phyloP scores from a whole-genome alignment of 352 stramenopile species.

The Ochromonadaceae sp. region DNA sequence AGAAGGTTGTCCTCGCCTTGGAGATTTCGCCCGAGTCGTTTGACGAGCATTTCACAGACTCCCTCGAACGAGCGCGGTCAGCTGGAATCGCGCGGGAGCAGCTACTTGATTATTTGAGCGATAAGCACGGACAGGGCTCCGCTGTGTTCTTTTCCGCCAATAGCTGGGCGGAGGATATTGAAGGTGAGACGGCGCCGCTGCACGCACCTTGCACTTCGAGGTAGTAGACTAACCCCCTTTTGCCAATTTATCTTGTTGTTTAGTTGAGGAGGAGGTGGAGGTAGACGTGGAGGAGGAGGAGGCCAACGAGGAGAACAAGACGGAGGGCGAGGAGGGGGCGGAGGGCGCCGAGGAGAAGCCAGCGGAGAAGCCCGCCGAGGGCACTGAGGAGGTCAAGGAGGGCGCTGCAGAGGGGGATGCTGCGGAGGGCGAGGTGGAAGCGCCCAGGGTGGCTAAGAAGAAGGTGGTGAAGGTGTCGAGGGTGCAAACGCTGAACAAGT shows the following conservation, averaged over 20 bases:
- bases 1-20: background rate
- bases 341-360: constrained; percentile 12
- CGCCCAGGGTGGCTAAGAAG: constrained; percentile 21
- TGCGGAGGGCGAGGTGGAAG: constrained; percentile 15
- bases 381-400: background rate
- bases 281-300: constrained; percentile 26
- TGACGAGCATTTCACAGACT: constrained; percentile 12
- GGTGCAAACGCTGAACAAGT: constrained; percentile 24
- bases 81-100: constrained; percentile 9
- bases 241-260: constrained; percentile 12
- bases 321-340: background rate
- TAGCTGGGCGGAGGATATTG: constrained; percentile 2
- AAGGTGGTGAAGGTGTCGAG: constrained; percentile 27
- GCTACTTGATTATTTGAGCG: background rate
- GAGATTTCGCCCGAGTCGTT: constrained; percentile 9
- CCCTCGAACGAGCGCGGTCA: constrained; percentile 8
- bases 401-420: background rate
- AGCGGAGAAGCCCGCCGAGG: background rate
- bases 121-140: background rate
- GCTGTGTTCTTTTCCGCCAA: background rate
- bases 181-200: background rate
- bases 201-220: background rate
- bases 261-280: constrained; percentile 29
- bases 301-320: constrained; percentile 11
- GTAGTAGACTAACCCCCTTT: background rate